Evolutionary conservation across 108 stramenopile species (phyloP).

Genomic region (Cyclotella cryptica): DNA sequence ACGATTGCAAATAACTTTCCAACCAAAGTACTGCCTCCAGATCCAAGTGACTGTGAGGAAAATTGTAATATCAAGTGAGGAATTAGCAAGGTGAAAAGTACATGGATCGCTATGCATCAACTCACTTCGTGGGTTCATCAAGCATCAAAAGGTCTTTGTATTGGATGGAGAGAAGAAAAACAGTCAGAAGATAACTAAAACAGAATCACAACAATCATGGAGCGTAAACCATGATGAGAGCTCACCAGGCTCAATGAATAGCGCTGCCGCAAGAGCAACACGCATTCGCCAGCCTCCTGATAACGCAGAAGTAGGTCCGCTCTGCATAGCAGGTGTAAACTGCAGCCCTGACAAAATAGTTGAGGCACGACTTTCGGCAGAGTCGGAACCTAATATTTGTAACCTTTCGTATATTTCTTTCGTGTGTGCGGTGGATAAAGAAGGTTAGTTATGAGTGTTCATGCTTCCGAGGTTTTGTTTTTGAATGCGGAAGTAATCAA

Average conservation of each 20-base stretch:
- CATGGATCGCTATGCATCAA: slow-evolving; percentile 26
- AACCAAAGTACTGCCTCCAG: slow-evolving; percentile 97
- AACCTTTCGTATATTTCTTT: slow-evolving; percentile 89
- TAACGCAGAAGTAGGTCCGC: slow-evolving; percentile 82
- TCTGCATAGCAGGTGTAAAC: slow-evolving; percentile 93
- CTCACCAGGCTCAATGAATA: slow-evolving; percentile 87
- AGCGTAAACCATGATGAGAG: neutral
- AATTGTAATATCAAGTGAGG: neutral
- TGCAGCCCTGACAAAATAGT: slow-evolving; percentile 92
- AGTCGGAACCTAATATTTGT: slow-evolving; percentile 84
- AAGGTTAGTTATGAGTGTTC: too few species aligned
- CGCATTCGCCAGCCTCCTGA: slow-evolving; percentile 99
- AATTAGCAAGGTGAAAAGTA: slow-evolving; percentile 39
- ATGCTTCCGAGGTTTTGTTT: too few species aligned
- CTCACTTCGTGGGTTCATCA: slow-evolving; percentile 62
- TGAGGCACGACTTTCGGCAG: slow-evolving; percentile 90
- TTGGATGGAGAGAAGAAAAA: neutral
- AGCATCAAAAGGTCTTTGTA: slow-evolving; percentile 70
- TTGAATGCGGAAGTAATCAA: too few species aligned
- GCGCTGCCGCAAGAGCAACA: slow-evolving; percentile 95
- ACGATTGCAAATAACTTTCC: slow-evolving; percentile 84
- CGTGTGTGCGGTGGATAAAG: too few species aligned
- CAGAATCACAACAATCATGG: neutral
- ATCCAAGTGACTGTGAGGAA: slow-evolving; percentile 80
- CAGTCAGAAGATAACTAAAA: neutral